Base-by-base conservation (phyloP, 805 yeast genomes). In the Candida germanica region DNA sequence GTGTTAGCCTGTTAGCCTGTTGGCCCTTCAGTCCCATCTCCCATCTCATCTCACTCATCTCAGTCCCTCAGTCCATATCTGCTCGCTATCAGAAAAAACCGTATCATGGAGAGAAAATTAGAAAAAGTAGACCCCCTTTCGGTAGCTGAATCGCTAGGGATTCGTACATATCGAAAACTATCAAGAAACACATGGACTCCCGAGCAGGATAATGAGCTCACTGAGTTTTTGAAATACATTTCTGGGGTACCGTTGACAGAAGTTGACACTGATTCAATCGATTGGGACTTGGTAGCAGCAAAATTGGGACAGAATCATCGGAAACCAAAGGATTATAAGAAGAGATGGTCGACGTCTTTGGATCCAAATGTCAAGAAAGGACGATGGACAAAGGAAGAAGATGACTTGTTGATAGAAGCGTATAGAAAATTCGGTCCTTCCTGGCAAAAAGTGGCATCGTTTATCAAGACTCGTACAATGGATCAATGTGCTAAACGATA, bases 401-500 rank as follows among this genome's bases (percentile, higher is more conserved):
- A 89, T 60, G 71, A 71, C 23, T 63, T 66, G 25, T 65, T 89
- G 24, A 52, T 82, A 15, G 66, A 70, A 34, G 87, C 93, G 2
- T 84, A 75, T 54, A 64, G 73, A 32, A 72, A 69, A 46, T 72
- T 75, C 54, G 97, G 97, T 0, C 73, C 95, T 0, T 74, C 80
- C 20, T 89, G 97, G 97, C 85, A 84, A 44, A 81, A 81, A 49
- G 88, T 89, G 8, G 79, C 95, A 0, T 61, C 70, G 33, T 80
- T 75, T 35, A 83, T 89, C 9, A 75, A 77, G 3, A 95, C 96
- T 4, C 70, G 97, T 53, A 89, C 95, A 0, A 96, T 88, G 51
- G 96, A 88, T 58, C 97, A 89, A 63, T 89, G 98, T 65, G 86
- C 95, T 2, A 89, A 89, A 53, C 66, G 97, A 49, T 89, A 86